phyloP scores from a whole-genome alignment of 768 basidiomycete species.

The Agaricus subrufescens region DNA sequence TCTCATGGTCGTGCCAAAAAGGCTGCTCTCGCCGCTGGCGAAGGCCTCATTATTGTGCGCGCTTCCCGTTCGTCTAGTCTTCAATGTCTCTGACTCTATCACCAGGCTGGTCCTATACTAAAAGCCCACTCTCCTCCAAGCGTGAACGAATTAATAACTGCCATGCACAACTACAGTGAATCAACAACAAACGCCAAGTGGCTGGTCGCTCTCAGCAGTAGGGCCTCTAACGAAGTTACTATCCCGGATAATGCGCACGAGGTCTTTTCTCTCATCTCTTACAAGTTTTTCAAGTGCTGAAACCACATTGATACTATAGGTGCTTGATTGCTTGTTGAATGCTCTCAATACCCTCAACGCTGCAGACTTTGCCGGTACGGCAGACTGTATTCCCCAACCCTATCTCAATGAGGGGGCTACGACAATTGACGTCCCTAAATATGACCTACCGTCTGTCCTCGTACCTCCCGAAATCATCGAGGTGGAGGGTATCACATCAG shows the following conservation, averaged over 20 bases:
- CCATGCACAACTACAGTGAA: constrained; percentile 69
- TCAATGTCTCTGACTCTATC: constrained; percentile 1
- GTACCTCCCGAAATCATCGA: constrained; percentile 89
- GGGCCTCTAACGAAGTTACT: constrained; percentile 40
- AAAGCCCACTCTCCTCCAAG: constrained; percentile 56
- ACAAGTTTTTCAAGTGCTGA: constrained; percentile 1
- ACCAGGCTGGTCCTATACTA: constrained; percentile 64
- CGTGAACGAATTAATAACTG: constrained; percentile 62
- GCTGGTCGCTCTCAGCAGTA: constrained; percentile 59
- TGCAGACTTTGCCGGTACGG: constrained; percentile 53
- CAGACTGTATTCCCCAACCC: constrained; percentile 59
- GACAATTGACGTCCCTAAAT: constrained; percentile 37
- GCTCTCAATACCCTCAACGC: constrained; percentile 60
- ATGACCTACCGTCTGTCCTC: constrained; percentile 71
- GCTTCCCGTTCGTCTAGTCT: background rate
- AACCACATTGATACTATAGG: constrained; percentile 33
- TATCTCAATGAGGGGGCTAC: constrained; percentile 27
- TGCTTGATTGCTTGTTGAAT: constrained; percentile 67
- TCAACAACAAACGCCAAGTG: constrained; percentile 52
- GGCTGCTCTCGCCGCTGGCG: constrained; percentile 76
- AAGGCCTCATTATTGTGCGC: constrained; percentile 71
- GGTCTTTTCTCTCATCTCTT: constrained; percentile 30
- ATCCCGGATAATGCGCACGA: constrained; percentile 55
- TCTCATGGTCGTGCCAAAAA: constrained; percentile 81
- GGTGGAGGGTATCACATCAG: constrained; percentile 63